Conservation (phyloP, 2,329 filamentous ascomycete genomes). For the Cryphonectria naterciae region DNA sequence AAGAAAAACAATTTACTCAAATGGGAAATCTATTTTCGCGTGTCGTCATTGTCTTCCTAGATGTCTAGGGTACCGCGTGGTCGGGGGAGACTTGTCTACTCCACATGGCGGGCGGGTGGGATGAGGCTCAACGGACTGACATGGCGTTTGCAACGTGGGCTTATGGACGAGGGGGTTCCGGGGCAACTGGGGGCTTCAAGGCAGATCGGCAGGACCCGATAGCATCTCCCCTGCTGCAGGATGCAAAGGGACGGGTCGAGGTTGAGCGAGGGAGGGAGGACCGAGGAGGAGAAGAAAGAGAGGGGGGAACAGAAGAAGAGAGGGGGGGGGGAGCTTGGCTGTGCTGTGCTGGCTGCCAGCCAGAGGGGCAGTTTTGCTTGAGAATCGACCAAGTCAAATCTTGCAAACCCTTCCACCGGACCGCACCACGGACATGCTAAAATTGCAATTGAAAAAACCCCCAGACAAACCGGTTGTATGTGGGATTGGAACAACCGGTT, state of each 20-base stretch:
- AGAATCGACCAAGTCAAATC: neutral
- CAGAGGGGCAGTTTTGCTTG: slow-evolving; percentile 2
- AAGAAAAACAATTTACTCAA: slow-evolving; percentile 29
- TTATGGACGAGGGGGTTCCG: slow-evolving; percentile 1
- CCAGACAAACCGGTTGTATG: neutral
- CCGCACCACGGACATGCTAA: neutral
- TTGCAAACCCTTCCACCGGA: neutral
- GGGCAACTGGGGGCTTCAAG: slow-evolving; percentile 19
- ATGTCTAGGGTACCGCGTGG: slow-evolving; percentile 30
- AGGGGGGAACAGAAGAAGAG: too few species aligned
- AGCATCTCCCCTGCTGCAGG: slow-evolving; percentile 13
- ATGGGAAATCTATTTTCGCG: slow-evolving; percentile 30
- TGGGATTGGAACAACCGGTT: neutral
- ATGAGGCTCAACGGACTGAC: slow-evolving; percentile 29
- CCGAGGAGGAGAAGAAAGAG: neutral
- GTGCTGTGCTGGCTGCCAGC: slow-evolving; percentile 3
- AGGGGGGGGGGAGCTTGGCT: neutral
- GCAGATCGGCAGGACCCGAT: slow-evolving; percentile 27
- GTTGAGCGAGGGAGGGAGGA: neutral
- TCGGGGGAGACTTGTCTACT: slow-evolving; percentile 27
- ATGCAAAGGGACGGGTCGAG: slow-evolving; percentile 12
- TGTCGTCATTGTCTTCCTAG: slow-evolving; percentile 27
- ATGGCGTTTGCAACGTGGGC: slow-evolving; percentile 20
- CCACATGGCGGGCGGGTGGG: slow-evolving; percentile 28
- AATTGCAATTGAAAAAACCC: neutral